Evolutionary conservation across 78 protist genomes (phyloP).

Genomic region (Parvularia atlantis): DNA sequence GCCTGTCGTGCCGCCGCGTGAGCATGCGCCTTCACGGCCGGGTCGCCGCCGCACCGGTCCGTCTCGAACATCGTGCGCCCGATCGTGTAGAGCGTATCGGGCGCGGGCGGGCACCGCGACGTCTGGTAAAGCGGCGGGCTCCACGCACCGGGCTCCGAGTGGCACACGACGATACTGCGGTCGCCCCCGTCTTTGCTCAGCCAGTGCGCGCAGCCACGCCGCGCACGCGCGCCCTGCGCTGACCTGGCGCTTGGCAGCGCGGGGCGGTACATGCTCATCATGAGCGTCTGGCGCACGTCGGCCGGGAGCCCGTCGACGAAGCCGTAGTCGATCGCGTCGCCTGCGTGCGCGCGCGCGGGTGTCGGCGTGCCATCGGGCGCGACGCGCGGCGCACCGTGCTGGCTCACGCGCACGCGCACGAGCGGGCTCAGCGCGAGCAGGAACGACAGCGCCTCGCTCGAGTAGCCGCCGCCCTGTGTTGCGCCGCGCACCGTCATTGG

Average conservation of each 20-base stretch:
- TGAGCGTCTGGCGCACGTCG: not conserved
- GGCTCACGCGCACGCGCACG: not conserved
- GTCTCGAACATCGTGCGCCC: slow-evolving; percentile 37
- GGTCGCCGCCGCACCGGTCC: not conserved
- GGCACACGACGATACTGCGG: slow-evolving; percentile 10
- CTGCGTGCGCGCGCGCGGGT: no score
- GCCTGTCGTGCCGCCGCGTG: not conserved
- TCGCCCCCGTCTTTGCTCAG: no score
- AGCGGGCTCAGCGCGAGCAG: not conserved
- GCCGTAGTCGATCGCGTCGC: not conserved
- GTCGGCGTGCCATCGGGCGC: no score
- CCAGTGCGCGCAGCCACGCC: no score
- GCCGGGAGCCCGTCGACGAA: not conserved
- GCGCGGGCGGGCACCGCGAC: slow-evolving; percentile 1
- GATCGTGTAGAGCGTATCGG: slow-evolving; percentile 3
- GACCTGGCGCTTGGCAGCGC: no score
- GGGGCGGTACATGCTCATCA: not conserved
- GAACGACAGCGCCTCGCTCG: not conserved
- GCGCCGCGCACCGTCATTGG: no score
- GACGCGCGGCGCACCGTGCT: no score
- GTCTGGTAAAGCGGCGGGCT: not conserved
- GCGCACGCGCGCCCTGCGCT: no score
- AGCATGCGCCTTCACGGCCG: not conserved
- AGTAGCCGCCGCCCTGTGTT: not conserved
- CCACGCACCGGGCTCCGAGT: slow-evolving; percentile 20